A percentile compares a stretch with the other conserved stretches of the same genome.
These are phyloP conservation scores for Cyberlindnera lachancei DNA, from an alignment of 805 yeast genomes.

Conservation along the genomic window DNA sequence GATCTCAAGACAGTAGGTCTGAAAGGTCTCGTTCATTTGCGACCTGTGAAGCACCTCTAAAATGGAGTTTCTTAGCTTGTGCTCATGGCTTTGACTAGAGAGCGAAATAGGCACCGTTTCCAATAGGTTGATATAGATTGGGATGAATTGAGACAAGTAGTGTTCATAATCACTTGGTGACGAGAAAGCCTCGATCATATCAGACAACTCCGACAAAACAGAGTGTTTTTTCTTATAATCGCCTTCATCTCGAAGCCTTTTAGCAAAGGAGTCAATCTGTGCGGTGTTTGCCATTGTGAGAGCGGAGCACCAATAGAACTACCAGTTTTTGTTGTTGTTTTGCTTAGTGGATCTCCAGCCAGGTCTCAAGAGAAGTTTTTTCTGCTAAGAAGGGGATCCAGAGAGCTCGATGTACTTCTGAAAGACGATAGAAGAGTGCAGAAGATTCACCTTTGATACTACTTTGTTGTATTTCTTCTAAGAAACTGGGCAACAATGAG, in stretches of 20 bases:
- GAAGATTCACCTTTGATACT: too few relatives aligned
- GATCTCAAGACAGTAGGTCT: conserved; percentile 56
- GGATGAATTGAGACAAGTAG: conserved; percentile 62
- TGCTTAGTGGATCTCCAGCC: too few relatives aligned
- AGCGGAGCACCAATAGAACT: too few relatives aligned
- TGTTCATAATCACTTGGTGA: conserved; percentile 76
- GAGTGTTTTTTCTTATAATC: conserved; percentile 60
- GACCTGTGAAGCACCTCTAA: conserved; percentile 76
- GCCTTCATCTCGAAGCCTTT: conserved; percentile 45
- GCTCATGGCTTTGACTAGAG: conserved; percentile 55
- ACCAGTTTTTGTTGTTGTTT: too few relatives aligned
- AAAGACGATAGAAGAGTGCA: too few relatives aligned
- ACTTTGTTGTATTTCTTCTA: too few relatives aligned
- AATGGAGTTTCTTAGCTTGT: conserved; percentile 68
- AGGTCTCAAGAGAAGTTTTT: too few relatives aligned
- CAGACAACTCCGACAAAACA: conserved; percentile 74
- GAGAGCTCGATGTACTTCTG: too few relatives aligned
- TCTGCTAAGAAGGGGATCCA: too few relatives aligned
- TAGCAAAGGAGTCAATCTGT: conserved; percentile 63
- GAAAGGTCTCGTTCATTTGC: conserved; percentile 75
- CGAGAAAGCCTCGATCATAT: conserved; percentile 76
- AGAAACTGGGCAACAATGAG: too few relatives aligned
- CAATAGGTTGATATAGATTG: conserved; percentile 57
- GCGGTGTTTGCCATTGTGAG: conserved; percentile 28
- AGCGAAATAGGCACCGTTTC: conserved; percentile 69